Evolutionary conservation across 148 eudicot genomes (phyloP).

Genomic region (Simmondsia chinensis): DNA sequence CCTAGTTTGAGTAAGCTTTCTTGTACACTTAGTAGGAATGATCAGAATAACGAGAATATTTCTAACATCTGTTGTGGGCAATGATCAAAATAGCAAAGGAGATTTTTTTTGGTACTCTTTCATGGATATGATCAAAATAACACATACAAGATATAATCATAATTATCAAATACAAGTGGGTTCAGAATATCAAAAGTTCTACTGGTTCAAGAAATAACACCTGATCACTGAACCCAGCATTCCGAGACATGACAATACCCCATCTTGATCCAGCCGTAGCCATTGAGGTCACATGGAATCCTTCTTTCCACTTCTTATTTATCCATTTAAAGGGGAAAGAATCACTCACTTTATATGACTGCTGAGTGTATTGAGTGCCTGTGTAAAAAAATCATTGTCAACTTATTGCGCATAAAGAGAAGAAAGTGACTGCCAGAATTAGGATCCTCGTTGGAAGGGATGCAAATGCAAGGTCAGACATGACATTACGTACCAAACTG

Average conservation of each 20-base stretch:
- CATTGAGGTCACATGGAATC: constrained; percentile 91
- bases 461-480: no score
- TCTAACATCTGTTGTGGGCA: no score
- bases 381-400: constrained; percentile 5
- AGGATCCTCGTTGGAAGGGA: no score
- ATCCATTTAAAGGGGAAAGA: constrained; percentile 95
- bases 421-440: background rate
- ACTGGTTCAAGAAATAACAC: constrained; percentile 19
- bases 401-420: background rate
- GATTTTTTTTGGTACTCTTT: no score
- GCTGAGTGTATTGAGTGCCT: constrained; percentile 79
- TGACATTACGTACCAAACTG: no score
- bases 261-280: constrained; percentile 89
- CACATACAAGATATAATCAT: background rate
- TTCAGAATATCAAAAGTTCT: background rate
- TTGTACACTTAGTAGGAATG: no score
- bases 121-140: no score
- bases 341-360: constrained; percentile 90
- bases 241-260: constrained; percentile 95
- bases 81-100: no score
- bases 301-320: constrained; percentile 93
- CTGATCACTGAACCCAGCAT: constrained; percentile 85
- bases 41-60: no score
- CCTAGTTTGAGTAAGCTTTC: no score
- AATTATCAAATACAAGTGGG: constrained; percentile 1